These are phyloP conservation scores for Blepharisma undulans DNA, from an alignment of 169 alveolate genomes.

Conservation along the genomic window DNA sequence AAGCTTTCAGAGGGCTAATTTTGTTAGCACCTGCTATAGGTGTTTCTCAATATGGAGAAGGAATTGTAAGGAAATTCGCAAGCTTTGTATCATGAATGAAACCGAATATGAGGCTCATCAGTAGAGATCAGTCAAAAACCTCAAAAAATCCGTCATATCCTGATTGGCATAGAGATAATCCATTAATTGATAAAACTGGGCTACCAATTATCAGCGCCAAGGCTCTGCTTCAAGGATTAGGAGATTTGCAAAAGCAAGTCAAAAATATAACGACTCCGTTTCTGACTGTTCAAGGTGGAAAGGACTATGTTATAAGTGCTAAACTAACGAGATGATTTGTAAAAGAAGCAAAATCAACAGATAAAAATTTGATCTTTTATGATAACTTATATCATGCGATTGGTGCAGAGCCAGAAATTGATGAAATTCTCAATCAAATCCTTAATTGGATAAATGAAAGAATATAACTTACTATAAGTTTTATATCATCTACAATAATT, in stretches of 20 bases:
- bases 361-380: not conserved
- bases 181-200: not conserved
- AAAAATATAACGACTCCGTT: not conserved
- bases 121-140: not conserved
- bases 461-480: not conserved
- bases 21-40: constrained; percentile 38
- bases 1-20: not conserved
- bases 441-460: constrained; percentile 4
- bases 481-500: not conserved
- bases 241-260: not conserved
- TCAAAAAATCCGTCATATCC: not conserved
- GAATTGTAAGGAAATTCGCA: not conserved
- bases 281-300: constrained; percentile 15
- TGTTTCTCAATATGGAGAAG: not conserved
- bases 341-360: not conserved
- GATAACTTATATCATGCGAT: not conserved
- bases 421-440: not conserved
- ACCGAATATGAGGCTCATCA: not conserved
- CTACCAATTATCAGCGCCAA: not conserved
- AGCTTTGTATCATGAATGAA: not conserved
- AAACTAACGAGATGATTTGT: not conserved
- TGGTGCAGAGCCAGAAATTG: constrained; percentile 11
- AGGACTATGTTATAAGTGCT: constrained; percentile 1
- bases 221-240: not conserved
- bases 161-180: not conserved